These are phyloP conservation scores for Helotiales sp. DNA, from an alignment of 2,329 filamentous ascomycete genomes.

Conservation along the genomic window DNA sequence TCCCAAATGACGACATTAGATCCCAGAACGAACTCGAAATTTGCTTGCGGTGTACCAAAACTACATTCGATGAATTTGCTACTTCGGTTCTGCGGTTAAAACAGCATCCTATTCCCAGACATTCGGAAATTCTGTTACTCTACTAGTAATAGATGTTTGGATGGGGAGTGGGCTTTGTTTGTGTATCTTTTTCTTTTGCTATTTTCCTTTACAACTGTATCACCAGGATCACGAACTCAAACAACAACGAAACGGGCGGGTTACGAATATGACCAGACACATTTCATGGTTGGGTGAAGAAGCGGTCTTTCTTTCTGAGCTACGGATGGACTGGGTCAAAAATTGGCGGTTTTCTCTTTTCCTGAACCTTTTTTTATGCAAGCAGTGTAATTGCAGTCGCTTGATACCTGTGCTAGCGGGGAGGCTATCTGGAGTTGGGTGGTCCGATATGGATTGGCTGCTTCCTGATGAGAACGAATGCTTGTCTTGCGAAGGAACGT, in stretches of 20 bases:
- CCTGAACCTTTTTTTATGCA: background rate
- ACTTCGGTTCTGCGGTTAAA: conserved; percentile 30
- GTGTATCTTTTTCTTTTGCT: conserved; percentile 26
- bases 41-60: conserved; percentile 40
- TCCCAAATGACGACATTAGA: conserved; percentile 4
- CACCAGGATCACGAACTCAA: conserved; percentile 36
- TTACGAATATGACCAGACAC: conserved; percentile 32
- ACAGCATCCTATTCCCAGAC: conserved; percentile 8
- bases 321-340: conserved; percentile 23
- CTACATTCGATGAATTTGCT: conserved; percentile 31
- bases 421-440: conserved; percentile 12
- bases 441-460: conserved; percentile 5
- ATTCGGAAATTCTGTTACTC: conserved; percentile 3
- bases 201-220: conserved; percentile 37
- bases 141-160: conserved; percentile 9
- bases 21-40: conserved; percentile 28
- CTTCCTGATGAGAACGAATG: background rate
- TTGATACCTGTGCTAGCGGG: conserved; percentile 16
- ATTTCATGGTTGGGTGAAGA: conserved; percentile 29
- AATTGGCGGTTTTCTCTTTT: conserved; percentile 15
- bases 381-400: background rate
- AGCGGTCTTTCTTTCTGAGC: conserved; percentile 20
- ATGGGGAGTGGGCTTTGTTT: conserved; percentile 25
- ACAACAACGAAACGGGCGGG: conserved; percentile 25
- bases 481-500: background rate